Evolutionary conservation across 768 basidiomycete species (phyloP), one percentile per base, ranked within the genome.

Genomic region (Lepiota subincarnata): DNA sequence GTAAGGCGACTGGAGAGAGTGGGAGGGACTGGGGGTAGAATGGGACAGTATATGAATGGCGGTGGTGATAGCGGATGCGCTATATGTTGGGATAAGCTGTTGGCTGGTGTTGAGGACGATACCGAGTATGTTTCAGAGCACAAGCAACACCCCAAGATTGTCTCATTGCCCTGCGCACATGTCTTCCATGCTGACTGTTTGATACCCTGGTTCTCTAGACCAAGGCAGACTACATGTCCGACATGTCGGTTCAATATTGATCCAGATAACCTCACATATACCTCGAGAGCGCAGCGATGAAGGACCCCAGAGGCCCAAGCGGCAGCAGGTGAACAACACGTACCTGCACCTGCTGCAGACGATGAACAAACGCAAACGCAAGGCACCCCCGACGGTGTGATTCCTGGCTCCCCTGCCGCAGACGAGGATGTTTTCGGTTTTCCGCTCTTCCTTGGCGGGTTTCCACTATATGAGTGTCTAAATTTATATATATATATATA

Each of bases 161-260:
- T 91, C 34, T 71, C 82, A 2, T 77, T 92, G 7, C 89, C 89
- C 3, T 92, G 89, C 62, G 81, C 87, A 6, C 89, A 92, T 65
- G 82, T 88, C 48, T 92, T 91, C 71, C 89, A 92, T 59, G 79
- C 86, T 1, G 74, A 82, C 0, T 92, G 89, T 67, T 78, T 92
- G 34, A 64, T 87, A 8, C 89, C 89, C 1, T 92, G 89, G 89
- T 92, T 92, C 66, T 81, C 89, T 2, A 75, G 86, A 53, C 86
- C 88, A 10, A 77, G 74, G 39, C 86, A 87, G 58, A 90, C 89
- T 16, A 91, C 89, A 1, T 92, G 89, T 59, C 89, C 89, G 0
- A 87, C 87, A 0, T 92, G 89, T 68, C 72, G 89, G 57, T 92
- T 92, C 61, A 84, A 92, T 58, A 80, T 92, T 50, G 89, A 92